Evolutionary conservation across 441 rosid genomes (phyloP).

Genomic region (Daphne laureola): DNA sequence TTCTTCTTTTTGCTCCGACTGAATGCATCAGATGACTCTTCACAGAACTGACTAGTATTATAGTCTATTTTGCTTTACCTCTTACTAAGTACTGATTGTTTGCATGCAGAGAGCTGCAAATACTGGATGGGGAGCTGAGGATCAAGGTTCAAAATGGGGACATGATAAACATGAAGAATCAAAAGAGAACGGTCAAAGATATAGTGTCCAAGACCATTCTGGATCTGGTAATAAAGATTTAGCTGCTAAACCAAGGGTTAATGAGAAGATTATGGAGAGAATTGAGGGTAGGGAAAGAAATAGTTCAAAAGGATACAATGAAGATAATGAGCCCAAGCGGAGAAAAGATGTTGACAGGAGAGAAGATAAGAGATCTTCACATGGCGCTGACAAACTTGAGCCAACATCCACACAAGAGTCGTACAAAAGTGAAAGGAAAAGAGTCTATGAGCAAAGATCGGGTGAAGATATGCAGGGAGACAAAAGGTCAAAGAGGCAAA

Average conservation of each 20-base stretch:
- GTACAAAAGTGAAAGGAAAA: constrained; percentile 24
- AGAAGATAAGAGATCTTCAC: constrained; percentile 30
- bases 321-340: constrained; percentile 21
- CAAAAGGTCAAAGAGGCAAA: constrained; percentile 22
- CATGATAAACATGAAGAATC: constrained; percentile 58
- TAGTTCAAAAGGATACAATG: constrained; percentile 28
- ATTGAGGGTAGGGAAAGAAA: constrained; percentile 25
- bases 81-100: constrained; percentile 1
- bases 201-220: constrained; percentile 14
- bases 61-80: no score
- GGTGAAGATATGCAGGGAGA: constrained; percentile 20
- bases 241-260: constrained; percentile 19
- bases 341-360: constrained; percentile 27
- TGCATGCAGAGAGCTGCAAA: constrained; percentile 83
- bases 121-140: constrained; percentile 84
- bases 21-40: no score
- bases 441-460: constrained; percentile 16
- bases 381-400: constrained; percentile 12
- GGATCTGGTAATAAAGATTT: constrained; percentile 16
- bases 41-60: no score
- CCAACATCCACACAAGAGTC: constrained; percentile 17
- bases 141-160: constrained; percentile 55
- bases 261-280: constrained; percentile 20
- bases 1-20: no score
- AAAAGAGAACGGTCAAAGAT: constrained; percentile 27